Evolutionary conservation across 2,329 filamentous ascomycete genomes (phyloP).

Genomic region (Penicillium capsulatum): DNA sequence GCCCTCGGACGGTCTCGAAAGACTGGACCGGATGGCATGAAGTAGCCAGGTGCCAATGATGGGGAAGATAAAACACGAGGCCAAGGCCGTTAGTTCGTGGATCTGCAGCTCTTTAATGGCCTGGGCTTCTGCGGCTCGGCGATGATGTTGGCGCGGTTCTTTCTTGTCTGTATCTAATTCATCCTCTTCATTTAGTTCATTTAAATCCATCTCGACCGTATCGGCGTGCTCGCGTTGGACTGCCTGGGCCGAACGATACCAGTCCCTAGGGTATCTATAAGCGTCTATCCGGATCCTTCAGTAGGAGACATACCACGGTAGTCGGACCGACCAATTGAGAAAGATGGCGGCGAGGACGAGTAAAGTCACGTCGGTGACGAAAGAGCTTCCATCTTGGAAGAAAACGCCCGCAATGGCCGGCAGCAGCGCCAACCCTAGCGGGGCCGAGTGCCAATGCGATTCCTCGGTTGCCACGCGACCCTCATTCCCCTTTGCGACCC

Average conservation of each 20-base stretch:
- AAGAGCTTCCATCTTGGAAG: slow-evolving; percentile 75
- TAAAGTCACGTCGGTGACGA: slow-evolving; percentile 81
- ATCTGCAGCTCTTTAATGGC: slow-evolving; percentile 63
- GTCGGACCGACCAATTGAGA: slow-evolving; percentile 83
- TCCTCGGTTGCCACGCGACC: slow-evolving; percentile 48
- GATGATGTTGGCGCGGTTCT: slow-evolving; percentile 6
- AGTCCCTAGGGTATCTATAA: slow-evolving; percentile 50
- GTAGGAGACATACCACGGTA: slow-evolving; percentile 67
- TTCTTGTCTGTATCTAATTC: slow-evolving; percentile 6
- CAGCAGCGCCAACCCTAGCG: slow-evolving; percentile 75
- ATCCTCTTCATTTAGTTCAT: slow-evolving; percentile 27
- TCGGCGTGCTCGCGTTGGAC: slow-evolving; percentile 48
- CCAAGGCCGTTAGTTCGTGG: slow-evolving; percentile 70
- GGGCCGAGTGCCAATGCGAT: slow-evolving; percentile 73
- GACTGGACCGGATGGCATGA: slow-evolving; percentile 72
- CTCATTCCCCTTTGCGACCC: slow-evolving; percentile 37
- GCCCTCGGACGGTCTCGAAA: slow-evolving; percentile 78
- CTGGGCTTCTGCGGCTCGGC: slow-evolving; percentile 21
- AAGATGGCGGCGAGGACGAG: slow-evolving; percentile 77
- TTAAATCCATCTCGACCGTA: slow-evolving; percentile 17
- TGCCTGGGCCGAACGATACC: slow-evolving; percentile 69
- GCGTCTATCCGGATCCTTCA: neutral
- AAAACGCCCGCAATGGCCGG: slow-evolving; percentile 81
- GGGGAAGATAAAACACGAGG: slow-evolving; percentile 75
- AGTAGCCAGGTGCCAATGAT: slow-evolving; percentile 76